Evolutionary conservation across 2,329 filamentous ascomycete genomes (phyloP).

Genomic region (Paradendryphiella salina): DNA sequence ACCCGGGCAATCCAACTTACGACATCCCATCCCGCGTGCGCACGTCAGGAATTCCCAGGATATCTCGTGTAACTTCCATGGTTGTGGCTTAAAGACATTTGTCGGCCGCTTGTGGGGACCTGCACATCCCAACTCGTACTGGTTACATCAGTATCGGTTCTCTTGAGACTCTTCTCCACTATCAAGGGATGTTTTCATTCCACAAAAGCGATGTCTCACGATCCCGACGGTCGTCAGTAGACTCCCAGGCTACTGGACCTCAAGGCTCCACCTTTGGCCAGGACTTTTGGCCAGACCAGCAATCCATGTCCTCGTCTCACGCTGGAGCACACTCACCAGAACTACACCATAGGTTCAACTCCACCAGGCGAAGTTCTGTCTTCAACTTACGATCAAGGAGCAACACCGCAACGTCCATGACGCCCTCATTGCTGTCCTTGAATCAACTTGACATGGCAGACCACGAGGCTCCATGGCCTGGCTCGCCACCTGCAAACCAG

Average conservation of each 20-base stretch:
- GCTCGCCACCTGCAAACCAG: constrained; percentile 32
- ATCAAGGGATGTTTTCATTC: constrained; percentile 42
- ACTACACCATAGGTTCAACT: constrained; percentile 26
- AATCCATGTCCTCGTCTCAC: constrained; percentile 30
- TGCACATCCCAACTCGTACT: constrained; percentile 29
- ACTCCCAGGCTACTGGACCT: constrained; percentile 32
- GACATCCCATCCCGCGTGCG: constrained; percentile 30
- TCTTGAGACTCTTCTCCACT: constrained; percentile 14
- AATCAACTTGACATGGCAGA: constrained; percentile 30
- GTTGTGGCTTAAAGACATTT: constrained; percentile 25
- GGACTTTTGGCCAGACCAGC: constrained; percentile 34
- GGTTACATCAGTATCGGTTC: constrained; percentile 17
- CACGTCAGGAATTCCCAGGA: constrained; percentile 31
- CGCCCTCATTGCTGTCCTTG: constrained; percentile 34
- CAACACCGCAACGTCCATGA: constrained; percentile 44
- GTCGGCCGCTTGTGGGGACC: constrained; percentile 35
- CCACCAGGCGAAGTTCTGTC: constrained; percentile 40
- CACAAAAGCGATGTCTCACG: constrained; percentile 41
- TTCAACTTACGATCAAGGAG: constrained; percentile 46
- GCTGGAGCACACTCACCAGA: constrained; percentile 40
- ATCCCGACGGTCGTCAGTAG: constrained; percentile 43
- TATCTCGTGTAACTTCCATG: constrained; percentile 32
- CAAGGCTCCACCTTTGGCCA: constrained; percentile 27
- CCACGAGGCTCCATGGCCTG: constrained; percentile 26
- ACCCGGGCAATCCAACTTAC: constrained; percentile 9